Base-by-base conservation (phyloP, 106 monocot species). In the Platanthera zijinensis region DNA sequence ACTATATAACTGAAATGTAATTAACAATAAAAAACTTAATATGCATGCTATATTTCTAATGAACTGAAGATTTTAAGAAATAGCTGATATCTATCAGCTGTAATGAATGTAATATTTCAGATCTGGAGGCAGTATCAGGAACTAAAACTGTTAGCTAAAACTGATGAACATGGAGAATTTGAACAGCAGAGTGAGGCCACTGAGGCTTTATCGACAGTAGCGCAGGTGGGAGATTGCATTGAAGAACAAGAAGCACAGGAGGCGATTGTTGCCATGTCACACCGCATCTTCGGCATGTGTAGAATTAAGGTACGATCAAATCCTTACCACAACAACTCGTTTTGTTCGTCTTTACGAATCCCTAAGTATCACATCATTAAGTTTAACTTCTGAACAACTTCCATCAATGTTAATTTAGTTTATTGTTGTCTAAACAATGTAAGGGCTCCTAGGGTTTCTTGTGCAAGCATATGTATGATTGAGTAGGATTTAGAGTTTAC, bases 141-240 rank as follows among this genome's bases (percentile, higher is more conserved):
- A 50, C 80, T 82, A 12, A 83, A 67, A 76, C 46, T 53, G 11
- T 76, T 10, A 46, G 68, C 8, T 48, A 56, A 54, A 46, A 46
- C 8, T 14, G 57, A 74, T 72, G 62, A 63, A 9, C 19, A 56
- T 39, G 47, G 14, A 15, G 61, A 15, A 50, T 17, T 39, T 1
- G 88, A 80, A 46, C 78, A 75, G 57, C 63, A 64, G 32, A 78
- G 75, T 21, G 71, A 51, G 64, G 76, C 76, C 52, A 82, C 80
- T 19, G 80, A 82, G 71, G 86, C 77, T 71, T 66, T 80, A 77
- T 92, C 91, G 6, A 89, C 66, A 75, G 84, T 86, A 81, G 91
- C 84, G 63, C 84, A 88, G 57, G 72, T 83, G 22, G 88, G 86
- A 73, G 88, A 84, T 53, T 89, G 82, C 30, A 25, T 78, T 51